These are phyloP conservation scores for Phytophthora pisi DNA, from an alignment of 352 stramenopile species.

Conservation along the genomic window DNA sequence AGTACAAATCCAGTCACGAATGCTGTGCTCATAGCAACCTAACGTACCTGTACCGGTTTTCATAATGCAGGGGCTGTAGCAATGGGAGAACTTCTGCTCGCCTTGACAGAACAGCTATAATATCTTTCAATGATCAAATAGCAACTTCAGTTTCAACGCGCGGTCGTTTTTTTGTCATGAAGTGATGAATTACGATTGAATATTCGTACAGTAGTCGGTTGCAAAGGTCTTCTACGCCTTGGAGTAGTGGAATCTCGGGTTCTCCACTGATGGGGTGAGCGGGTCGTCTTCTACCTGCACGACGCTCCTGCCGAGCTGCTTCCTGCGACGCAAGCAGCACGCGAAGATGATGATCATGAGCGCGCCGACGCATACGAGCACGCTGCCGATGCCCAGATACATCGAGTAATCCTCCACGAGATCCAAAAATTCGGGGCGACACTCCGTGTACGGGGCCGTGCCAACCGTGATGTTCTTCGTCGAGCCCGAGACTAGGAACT, in stretches of 20 bases:
- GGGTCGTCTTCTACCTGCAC: constrained; percentile 20
- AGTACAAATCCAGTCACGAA: neutral
- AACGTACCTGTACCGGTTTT: neutral
- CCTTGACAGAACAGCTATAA: neutral
- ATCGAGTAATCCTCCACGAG: constrained; percentile 47
- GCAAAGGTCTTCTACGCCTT: constrained; percentile 30
- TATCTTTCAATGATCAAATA: neutral
- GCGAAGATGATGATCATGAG: constrained; percentile 55
- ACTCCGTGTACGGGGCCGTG: constrained; percentile 56
- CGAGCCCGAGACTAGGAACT: constrained; percentile 47
- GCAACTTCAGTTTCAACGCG: too few relatives aligned
- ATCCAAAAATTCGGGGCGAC: constrained; percentile 51
- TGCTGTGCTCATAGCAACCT: neutral
- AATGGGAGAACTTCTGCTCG: neutral
- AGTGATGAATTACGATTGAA: neutral
- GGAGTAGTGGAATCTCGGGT: constrained; percentile 29
- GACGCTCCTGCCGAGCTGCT: constrained; percentile 18
- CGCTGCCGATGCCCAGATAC: constrained; percentile 42
- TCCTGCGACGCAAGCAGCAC: constrained; percentile 46
- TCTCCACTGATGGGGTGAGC: constrained; percentile 27
- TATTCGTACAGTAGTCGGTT: constrained; percentile 25
- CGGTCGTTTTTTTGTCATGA: neutral
- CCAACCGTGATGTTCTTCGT: constrained; percentile 34
- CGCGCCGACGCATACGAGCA: constrained; percentile 44
- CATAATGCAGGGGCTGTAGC: neutral